A percentile compares a stretch with the other conserved stretches of the same genome.
phyloP scores from a whole-genome alignment of 305 asterid species.

The Stenogyne calaminthoides region DNA sequence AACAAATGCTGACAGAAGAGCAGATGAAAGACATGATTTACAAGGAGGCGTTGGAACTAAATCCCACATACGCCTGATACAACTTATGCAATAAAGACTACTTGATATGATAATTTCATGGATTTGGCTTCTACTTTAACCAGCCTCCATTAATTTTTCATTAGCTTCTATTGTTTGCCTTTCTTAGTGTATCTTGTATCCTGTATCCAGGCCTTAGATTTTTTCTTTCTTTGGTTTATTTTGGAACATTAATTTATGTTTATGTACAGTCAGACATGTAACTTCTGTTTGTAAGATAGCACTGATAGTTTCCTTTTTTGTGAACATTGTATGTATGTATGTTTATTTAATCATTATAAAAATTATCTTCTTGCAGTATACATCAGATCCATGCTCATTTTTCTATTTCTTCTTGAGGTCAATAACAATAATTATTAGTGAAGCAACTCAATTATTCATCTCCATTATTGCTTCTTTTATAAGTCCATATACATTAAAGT shows the following conservation, averaged over 20 bases:
- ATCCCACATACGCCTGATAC: conserved; percentile 54
- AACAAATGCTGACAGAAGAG: conserved; percentile 69
- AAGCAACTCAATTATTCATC: background rate
- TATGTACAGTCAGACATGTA: conserved; percentile 37
- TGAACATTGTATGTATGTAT: background rate
- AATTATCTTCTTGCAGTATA: background rate
- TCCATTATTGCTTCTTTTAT: background rate
- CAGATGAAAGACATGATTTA: conserved; percentile 94
- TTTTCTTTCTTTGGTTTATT: background rate
- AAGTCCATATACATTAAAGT: background rate
- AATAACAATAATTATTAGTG: background rate
- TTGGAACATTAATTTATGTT: conserved; percentile 16
- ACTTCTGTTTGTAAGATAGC: conserved; percentile 25
- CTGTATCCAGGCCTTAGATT: conserved; percentile 29
- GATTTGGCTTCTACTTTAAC: conserved; percentile 11
- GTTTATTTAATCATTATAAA: background rate
- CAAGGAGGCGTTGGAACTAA: conserved; percentile 70
- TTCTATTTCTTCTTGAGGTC: background rate
- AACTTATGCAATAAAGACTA: background rate
- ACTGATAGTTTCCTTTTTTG: background rate
- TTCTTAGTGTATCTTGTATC: conserved; percentile 23
- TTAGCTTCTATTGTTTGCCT: background rate
- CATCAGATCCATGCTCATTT: background rate
- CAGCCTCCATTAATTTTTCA: conserved; percentile 20
- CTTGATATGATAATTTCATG: background rate